phyloP scores from a whole-genome alignment of 2,329 filamentous ascomycete species.

The Botrytis galanthina region DNA sequence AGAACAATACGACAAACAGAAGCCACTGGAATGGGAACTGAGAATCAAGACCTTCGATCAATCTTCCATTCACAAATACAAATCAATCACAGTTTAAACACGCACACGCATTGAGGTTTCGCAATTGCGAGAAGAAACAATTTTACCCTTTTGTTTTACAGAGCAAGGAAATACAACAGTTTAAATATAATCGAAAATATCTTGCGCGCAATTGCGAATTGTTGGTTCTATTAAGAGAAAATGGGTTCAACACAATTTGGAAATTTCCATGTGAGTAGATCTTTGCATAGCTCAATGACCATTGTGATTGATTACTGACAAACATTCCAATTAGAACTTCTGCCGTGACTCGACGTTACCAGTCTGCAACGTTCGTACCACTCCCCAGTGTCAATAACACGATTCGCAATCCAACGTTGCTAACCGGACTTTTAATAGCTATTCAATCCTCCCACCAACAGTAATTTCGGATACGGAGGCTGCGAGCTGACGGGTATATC shows the following conservation, averaged over 20 bases:
- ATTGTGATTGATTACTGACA: constrained; percentile 21
- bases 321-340: constrained; percentile 58
- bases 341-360: constrained; percentile 81
- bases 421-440: constrained; percentile 50
- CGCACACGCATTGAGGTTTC: constrained; percentile 14
- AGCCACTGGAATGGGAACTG: not conserved
- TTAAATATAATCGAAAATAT: not conserved
- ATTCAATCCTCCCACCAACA: constrained; percentile 47
- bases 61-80: not conserved
- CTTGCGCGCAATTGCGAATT: constrained; percentile 11
- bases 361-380: constrained; percentile 72
- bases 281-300: constrained; percentile 19
- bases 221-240: constrained; percentile 10
- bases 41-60: not conserved
- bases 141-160: constrained; percentile 15
- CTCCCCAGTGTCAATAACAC: constrained; percentile 10
- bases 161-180: constrained; percentile 9
- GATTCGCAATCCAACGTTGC: constrained; percentile 18
- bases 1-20: not conserved
- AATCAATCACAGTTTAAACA: constrained; percentile 5
- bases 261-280: constrained; percentile 50
- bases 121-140: constrained; percentile 16
- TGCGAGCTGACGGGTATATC: constrained; percentile 76
- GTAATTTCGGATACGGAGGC: constrained; percentile 47
- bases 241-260: constrained; percentile 49